Evolutionary conservation across 139 green algal species (phyloP).

Genomic region (Dunaliella primolecta): DNA sequence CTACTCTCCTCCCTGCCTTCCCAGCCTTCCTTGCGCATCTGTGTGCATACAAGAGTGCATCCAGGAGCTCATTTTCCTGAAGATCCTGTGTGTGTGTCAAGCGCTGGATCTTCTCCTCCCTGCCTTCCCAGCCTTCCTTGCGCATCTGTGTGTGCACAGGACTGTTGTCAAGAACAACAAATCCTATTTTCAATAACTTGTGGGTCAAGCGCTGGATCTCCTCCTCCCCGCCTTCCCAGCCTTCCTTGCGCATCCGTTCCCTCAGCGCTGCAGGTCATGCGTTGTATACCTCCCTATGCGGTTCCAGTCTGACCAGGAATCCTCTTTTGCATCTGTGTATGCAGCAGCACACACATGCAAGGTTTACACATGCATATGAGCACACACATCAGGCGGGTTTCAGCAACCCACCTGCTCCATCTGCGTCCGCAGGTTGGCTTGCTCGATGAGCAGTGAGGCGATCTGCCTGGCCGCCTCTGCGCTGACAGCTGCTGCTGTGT

Average conservation of each 20-base stretch:
- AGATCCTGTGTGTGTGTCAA: slow-evolving; percentile 14
- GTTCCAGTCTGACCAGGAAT: too few relatives aligned
- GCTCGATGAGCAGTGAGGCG: background rate
- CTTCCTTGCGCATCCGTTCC: slow-evolving; percentile 6
- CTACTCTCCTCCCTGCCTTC: background rate
- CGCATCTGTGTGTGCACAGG: background rate
- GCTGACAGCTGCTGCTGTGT: too few relatives aligned
- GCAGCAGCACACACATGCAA: too few relatives aligned
- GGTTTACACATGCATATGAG: too few relatives aligned
- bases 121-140: background rate
- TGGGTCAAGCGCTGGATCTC: background rate
- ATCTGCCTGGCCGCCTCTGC: background rate
- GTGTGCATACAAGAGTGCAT: background rate
- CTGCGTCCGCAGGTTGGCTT: background rate
- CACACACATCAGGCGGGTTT: too few relatives aligned
- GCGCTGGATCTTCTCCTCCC: slow-evolving; percentile 1
- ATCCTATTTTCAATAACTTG: background rate
- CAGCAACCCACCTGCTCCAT: background rate
- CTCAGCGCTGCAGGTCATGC: too few relatives aligned
- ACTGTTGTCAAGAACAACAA: background rate
- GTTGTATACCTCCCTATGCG: too few relatives aligned
- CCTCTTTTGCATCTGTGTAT: too few relatives aligned
- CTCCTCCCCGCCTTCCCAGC: background rate
- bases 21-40: slow-evolving; percentile 7
- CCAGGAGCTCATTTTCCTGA: slow-evolving; percentile 3